Conservation (phyloP, 2,329 filamentous ascomycete genomes). For the Emmonsiellopsis sp. region DNA sequence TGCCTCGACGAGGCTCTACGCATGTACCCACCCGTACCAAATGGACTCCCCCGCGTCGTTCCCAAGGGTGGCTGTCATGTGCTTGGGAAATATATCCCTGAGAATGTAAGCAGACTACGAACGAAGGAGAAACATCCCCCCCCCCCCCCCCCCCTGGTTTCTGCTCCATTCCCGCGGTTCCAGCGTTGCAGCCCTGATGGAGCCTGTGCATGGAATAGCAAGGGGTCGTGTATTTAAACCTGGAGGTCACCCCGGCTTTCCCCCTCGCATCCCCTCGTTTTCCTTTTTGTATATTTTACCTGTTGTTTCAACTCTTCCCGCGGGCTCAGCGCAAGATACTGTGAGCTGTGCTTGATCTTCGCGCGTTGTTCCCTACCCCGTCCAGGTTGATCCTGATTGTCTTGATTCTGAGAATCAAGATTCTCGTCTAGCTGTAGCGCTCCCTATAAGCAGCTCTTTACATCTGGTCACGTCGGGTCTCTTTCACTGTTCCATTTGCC, state of each 20-base stretch:
- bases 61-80: conserved; percentile 20
- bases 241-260: background rate
- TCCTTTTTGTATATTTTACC: background rate
- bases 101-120: conserved; percentile 5
- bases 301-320: background rate
- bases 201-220: background rate
- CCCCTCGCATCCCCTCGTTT: background rate
- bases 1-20: conserved; percentile 36
- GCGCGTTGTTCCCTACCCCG: background rate
- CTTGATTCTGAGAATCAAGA: conserved; percentile 1
- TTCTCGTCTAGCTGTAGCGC: background rate
- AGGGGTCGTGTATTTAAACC: background rate
- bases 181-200: background rate
- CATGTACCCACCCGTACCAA: conserved; percentile 27
- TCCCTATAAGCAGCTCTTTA: background rate
- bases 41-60: conserved; percentile 15
- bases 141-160: background rate
- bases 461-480: background rate
- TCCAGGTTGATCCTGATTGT: background rate
- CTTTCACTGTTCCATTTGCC: background rate
- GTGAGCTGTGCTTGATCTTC: background rate
- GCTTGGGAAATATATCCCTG: conserved; percentile 29
- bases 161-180: background rate
- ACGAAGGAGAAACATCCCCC: background rate
- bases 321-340: background rate